Evolutionary conservation across 129 eudicot genomes (phyloP), one percentile per base, ranked within the genome.

Genomic region (Flaveria brownii): DNA sequence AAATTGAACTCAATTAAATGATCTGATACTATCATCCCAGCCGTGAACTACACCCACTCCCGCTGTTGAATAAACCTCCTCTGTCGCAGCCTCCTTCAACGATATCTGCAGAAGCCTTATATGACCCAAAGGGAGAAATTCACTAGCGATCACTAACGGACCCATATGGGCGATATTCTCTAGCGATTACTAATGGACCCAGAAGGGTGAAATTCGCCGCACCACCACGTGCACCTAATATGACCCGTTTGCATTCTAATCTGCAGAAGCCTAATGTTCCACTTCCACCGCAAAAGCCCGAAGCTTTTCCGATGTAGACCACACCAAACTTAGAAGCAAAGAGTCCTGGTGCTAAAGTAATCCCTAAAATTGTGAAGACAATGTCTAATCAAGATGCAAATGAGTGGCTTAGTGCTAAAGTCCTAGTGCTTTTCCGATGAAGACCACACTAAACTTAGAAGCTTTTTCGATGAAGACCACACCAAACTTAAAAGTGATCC

Each of bases 31-130:
- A 93, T 64, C 73, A 92, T 63, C 97, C 98, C 2, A 93, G 98
- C 43, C 98, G 97, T 17, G 98, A 93, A 47, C 89, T 93, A 42
- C 97, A 93, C 68, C 98, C 98, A 6, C 87, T 93, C 74, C 97
- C 98, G 18, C 96, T 91, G 62, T 47, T 93, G 71, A 71, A 46
- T 54, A 90, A 90, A 56, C 87, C 91, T 0, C 70, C 22, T 33
- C 63, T 41, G 3, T 66, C 68, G 17, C 87, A 88, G 12, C 82
- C 92, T 16, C 92, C 94, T n/a, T 86, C 89, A 60, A 80, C 90
- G 3, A 80, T 81, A 85, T 85, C 96, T 8, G 50, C 55, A 25
- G 26, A 25, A 25, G 26, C 26, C 26, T 25, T 1, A 25, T 25
- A 1, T n/a, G n/a, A n/a, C n/a, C n/a, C n/a, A n/a, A n/a, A n/a